phyloP scores from a whole-genome alignment of 148 eudicot genomes.

The Limonium bicolor region DNA sequence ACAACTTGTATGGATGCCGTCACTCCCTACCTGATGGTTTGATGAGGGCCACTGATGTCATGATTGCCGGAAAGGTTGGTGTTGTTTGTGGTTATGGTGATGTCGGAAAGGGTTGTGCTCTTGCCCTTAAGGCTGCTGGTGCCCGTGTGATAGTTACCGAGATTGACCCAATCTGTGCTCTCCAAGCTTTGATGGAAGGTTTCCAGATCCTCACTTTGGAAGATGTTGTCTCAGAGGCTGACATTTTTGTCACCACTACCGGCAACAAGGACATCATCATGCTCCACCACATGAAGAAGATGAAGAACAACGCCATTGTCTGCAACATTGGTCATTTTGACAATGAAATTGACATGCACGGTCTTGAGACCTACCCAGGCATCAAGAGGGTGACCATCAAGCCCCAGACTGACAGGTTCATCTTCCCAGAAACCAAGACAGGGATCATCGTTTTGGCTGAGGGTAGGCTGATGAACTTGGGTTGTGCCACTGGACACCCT shows the following conservation, averaged over 20 bases:
- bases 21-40: constrained; percentile 96
- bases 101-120: constrained; percentile 97
- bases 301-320: constrained; percentile 98
- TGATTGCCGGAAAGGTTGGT: constrained; percentile 96
- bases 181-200: constrained; percentile 91
- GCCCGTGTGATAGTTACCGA: constrained; percentile 90
- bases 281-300: constrained; percentile 88
- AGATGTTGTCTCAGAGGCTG: constrained; percentile 63
- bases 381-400: constrained; percentile 86
- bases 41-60: constrained; percentile 98
- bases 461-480: constrained; percentile 98
- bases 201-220: constrained; percentile 66
- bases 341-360: constrained; percentile 89
- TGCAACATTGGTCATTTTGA: constrained; percentile 99
- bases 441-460: constrained; percentile 85
- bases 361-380: constrained; percentile 84
- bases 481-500: constrained; percentile 97
- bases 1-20: constrained; percentile 98
- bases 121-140: constrained; percentile 81
- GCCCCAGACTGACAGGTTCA: constrained; percentile 89
- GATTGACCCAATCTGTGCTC: constrained; percentile 92
- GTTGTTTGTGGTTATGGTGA: constrained; percentile 93
- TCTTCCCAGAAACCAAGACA: constrained; percentile 67
- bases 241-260: constrained; percentile 89
- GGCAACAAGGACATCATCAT: constrained; percentile 99